Conservation (phyloP, 176 grass and related monocot species). For the Panicum miliaceum region DNA sequence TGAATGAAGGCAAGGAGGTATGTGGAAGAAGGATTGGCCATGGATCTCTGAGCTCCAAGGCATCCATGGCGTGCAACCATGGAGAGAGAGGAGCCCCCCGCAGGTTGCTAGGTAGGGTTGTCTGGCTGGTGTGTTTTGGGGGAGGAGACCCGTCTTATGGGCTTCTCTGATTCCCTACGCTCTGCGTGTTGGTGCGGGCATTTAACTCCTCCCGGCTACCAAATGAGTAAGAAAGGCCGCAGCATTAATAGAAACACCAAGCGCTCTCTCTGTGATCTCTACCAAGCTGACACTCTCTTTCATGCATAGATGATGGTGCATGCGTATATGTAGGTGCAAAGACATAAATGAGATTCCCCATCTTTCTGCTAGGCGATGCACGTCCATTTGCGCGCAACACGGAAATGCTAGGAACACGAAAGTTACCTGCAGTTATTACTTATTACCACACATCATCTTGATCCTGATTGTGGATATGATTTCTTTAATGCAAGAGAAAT, state of each 20-base stretch:
- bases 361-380: neutral
- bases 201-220: constrained; percentile 40
- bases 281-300: neutral
- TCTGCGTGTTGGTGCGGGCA: constrained; percentile 42
- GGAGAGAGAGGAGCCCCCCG: neutral
- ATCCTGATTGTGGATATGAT: no score
- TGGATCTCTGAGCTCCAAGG: neutral
- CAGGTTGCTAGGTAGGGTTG: constrained; percentile 19
- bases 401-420: neutral
- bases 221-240: constrained; percentile 39
- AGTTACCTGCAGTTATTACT: neutral
- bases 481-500: no score
- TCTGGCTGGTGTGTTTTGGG: constrained; percentile 15
- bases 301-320: neutral
- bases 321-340: constrained; percentile 14
- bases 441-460: no score
- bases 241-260: constrained; percentile 39
- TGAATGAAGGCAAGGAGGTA: neutral
- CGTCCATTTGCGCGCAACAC: neutral
- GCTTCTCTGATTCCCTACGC: constrained; percentile 1
- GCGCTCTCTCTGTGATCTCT: neutral
- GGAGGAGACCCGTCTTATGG: constrained; percentile 34
- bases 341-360: constrained; percentile 32
- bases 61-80: neutral
- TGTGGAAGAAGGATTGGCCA: neutral